Evolutionary conservation across 2,329 filamentous ascomycete species (phyloP), one percentile per base, ranked within the genome.

Genomic region (Sclerotiophoma versabilis): DNA sequence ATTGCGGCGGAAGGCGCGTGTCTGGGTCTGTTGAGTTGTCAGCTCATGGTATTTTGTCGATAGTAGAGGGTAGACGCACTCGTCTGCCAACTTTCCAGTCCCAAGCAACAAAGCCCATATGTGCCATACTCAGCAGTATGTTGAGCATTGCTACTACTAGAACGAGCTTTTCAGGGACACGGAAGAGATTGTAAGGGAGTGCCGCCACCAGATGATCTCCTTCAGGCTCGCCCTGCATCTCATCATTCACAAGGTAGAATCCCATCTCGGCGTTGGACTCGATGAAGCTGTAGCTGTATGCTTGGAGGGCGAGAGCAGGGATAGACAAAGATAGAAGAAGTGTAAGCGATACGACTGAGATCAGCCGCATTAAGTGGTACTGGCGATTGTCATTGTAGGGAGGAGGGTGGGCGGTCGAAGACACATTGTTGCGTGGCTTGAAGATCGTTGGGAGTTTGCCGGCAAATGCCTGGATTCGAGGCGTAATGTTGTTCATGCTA

Each of bases 1-100:
- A 52, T 73, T 73, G 45, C 70, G 70, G 38, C 69, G 70, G 54
- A 75, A 74, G 11, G 65, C 55, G 45, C 69, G 69, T 8, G 61
- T 56, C 58, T 71, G 70, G 2, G 66, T 71, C 71, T 54, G 4
- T 1, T 20, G 3, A 2, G 2, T 11, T 15, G 8, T 54, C 12
- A 54, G 46, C 30, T 20, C 9, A 8, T 14, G 8, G 11, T 11
- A 2, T 25, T 12, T 3, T 17, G 14, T 12, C 14, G 9, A 5
- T 7, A 14, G 6, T 10, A 12, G 0, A 17, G 15, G 5, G 26
- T 11, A 14, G 7, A 44, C 51, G 34, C n/a, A 56, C 53, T 23
- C 47, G 43, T 38, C 32, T 29, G n/a, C 41, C 42, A n/a, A 25
- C 12, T 29, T 22, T 56, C 53, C 53, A 56, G 22, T 56, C 47